Evolutionary conservation across 2,329 filamentous ascomycete genomes (phyloP), one percentile per base, ranked within the genome.

Genomic region (Geosmithia flava): DNA sequence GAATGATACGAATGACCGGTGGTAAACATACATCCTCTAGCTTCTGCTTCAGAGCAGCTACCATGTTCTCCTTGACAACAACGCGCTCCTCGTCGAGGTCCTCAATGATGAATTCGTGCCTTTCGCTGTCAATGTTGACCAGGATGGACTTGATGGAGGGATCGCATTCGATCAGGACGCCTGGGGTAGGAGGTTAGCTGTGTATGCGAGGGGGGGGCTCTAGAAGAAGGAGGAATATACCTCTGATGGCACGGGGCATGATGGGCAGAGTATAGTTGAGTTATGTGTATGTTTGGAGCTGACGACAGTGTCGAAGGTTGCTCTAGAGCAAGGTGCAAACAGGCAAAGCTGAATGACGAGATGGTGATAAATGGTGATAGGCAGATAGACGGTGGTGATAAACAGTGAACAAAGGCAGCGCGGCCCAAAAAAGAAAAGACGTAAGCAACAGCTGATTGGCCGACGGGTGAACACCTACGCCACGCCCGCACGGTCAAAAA

Each of bases 101-200:
- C 57, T 89, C 84, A 52, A 89, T 85, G 59, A 91, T 85, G 62
- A 80, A 87, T 53, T 83, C 80, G 63, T 89, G 80, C 54, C 75
- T 74, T 49, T 78, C 71, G 56, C 71, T 76, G 64, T 91, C 83
- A 55, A 91, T 85, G 58, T 81, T 85, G 56, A 86, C 72, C 58
- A 91, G 83, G 69, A 90, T 88, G 53, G 86, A 85, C 66, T 89
- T 90, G 74, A 91, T 89, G 43, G 84, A 87, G n/a, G 86, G 83
- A 61, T 91, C 86, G 66, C 84, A 88, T 64, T 88, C 80, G 64
- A 91, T 80, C 53, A 91, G 75, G 27, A 87, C 81, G 52, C 85
- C 85, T 78, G 47, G 19, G 29, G 17, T 49, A 39, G 30, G 13
- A 27, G 10, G 40, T 46, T 17, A 46, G 45, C 5, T 10, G 20